phyloP scores from a whole-genome alignment of 768 basidiomycete genomes.

The Suillus hirtellus region DNA sequence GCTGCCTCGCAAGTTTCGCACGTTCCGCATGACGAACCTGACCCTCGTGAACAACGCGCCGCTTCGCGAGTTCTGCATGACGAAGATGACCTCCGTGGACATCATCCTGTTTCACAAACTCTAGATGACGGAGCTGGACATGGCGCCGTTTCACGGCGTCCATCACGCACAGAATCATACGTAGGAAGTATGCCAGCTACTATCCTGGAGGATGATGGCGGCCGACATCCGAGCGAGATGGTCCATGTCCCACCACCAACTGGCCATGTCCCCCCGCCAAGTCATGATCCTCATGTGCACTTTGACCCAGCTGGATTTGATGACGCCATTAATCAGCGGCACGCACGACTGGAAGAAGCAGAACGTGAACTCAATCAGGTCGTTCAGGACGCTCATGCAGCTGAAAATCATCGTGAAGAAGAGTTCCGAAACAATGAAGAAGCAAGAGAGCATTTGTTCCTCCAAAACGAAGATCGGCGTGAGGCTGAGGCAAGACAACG shows the following conservation, averaged over 20 bases:
- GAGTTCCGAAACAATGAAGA: conserved; percentile 69
- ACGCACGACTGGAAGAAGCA: conserved; percentile 57
- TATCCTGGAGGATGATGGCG: conserved; percentile 21
- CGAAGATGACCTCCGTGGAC: too few species aligned
- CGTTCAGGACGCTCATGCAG: conserved; percentile 50
- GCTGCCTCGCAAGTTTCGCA: neutral
- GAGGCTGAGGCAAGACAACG: conserved; percentile 53
- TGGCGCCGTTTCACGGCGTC: conserved; percentile 11
- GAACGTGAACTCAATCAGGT: conserved; percentile 51
- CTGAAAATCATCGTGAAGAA: conserved; percentile 63
- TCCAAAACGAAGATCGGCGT: conserved; percentile 58
- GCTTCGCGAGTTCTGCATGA: neutral
- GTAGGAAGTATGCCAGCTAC: conserved; percentile 14
- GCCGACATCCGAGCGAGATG: conserved; percentile 26
- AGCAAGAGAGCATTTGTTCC: conserved; percentile 60
- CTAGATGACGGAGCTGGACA: conserved; percentile 1
- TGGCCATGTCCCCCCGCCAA: conserved; percentile 18
- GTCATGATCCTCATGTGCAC: conserved; percentile 13
- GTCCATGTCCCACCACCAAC: conserved; percentile 24
- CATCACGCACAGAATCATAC: conserved; percentile 21
- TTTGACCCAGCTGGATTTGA: conserved; percentile 34
- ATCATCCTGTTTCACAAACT: neutral
- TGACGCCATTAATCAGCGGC: conserved; percentile 46
- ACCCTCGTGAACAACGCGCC: neutral
- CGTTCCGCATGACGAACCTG: neutral